Evolutionary conservation across 1,284 basidiomycete species (phyloP), one percentile per base, ranked within the genome.

Genomic region (Fistulinella staudtii): DNA sequence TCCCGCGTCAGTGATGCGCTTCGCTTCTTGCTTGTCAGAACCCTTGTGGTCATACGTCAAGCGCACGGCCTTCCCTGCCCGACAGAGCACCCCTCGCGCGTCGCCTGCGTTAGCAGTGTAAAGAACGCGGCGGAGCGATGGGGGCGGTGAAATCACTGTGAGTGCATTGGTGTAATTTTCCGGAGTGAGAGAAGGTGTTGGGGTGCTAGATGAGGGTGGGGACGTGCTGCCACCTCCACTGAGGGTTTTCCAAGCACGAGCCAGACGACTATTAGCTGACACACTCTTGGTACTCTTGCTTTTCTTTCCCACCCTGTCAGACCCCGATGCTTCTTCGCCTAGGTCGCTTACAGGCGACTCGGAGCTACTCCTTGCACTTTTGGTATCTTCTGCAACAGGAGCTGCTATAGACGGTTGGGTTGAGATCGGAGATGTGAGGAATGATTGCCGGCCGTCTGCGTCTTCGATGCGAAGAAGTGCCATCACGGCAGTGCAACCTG

Each of bases 41-140:
- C 96, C 96, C 68, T 99, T 99, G 75, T 99, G 96, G 62, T 99
- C 96, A 65, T 99, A 99, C 13, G 95, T 99, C 62, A 99, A 71
- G 29, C 96, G 77, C 2, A 99, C 82, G 1, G 93, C 96, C 58
- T 84, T 87, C 17, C 95, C 96, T 7, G 76, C 81, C 27, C 96
- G 87, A 59, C 90, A 91, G 20, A 96, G 72, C 10, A 96, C 92
- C 5, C 85, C 91, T 31, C 93, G 75, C 7, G 92, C 93, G 60
- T 96, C 92, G 14, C 96, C 96, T 1, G 93, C 96, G 61, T 99
- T 99, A 30, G 96, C 96, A 38, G 87, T 90, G 63, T 99, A 99
- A 35, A 99, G 70, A 15, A 97, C 91, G 28, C 92, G 80, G 47
- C 83, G 78, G 15, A 70, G 51, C 14, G 61, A 67, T 0, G 67